Evolutionary conservation across 2,329 filamentous ascomycete genomes (phyloP), one percentile per base, ranked within the genome.

Genomic region (Colletotrichum cuscutae): DNA sequence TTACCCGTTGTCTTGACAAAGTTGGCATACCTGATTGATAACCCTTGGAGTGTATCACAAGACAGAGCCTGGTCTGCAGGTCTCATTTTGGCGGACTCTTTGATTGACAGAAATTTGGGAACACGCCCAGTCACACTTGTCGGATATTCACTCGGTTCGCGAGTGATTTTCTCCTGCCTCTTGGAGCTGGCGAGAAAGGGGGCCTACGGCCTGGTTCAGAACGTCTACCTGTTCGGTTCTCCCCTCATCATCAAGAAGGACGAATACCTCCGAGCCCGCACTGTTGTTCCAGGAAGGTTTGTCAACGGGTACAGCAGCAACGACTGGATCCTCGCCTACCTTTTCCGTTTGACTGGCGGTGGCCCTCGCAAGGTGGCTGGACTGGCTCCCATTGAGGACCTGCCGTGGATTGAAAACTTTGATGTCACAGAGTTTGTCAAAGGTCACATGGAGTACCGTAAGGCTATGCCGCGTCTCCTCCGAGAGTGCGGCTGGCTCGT

Each of bases 1-100:
- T 85, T 98, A n/a, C 97, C 97, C 2, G 90, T 99, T 54, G 92
- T 98, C 32, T 86, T 99, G 57, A 95, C 96, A 0, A 99, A 99
- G 81, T 89, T 99, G 11, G 91, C 96, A 0, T 99, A 99, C 79
- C 88, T 99, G 24, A 98, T 99, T 76, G 97, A 99, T 82, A 99
- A 99, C 79, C 97, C 97, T 0, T 99, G 97, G 97, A 95, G 93
- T 30, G 95, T 98, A n/a, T 98, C 97, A 1, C 89, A 98, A 62
- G 95, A 97, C 78, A 91, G 97, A 77, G 97, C 97, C 35, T 95
- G 93, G 78, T 89, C 94, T 68, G 94, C 96, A 8, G 97, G 97
- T 3, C 89, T 98, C 59, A 97, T 99, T 80, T 88, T 99, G 66
- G 97, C 97, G 1, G 97, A 99, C 82, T 98, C 96, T 0, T 86